These are phyloP conservation scores for Colletotrichum sp. DNA, from an alignment of 2,329 filamentous ascomycete genomes.

Conservation along the genomic window DNA sequence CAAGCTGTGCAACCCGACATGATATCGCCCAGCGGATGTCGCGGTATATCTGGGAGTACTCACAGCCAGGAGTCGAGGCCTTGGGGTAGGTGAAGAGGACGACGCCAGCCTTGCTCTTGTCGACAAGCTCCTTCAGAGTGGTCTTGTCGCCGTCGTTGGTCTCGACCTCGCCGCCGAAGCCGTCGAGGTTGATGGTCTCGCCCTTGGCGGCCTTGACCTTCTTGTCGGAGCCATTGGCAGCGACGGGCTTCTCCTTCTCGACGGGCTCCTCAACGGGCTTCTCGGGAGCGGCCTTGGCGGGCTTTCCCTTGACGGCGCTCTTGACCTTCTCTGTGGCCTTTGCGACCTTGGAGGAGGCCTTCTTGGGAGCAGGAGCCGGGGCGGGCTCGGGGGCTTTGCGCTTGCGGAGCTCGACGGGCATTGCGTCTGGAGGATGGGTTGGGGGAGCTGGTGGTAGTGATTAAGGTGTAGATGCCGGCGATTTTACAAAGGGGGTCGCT, in stretches of 20 bases:
- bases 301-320: slow-evolving; percentile 28
- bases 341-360: slow-evolving; percentile 45
- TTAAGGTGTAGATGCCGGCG: background rate
- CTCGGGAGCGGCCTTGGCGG: slow-evolving; percentile 31
- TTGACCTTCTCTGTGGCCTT: slow-evolving; percentile 43
- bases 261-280: slow-evolving; percentile 24
- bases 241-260: slow-evolving; percentile 25
- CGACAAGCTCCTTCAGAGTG: slow-evolving; percentile 79
- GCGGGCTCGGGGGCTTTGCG: slow-evolving; percentile 60
- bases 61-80: slow-evolving; percentile 93
- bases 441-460: background rate
- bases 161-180: slow-evolving; percentile 75
- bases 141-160: slow-evolving; percentile 84
- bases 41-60: slow-evolving; percentile 40
- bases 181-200: slow-evolving; percentile 60
- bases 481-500: slow-evolving; percentile 5
- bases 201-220: slow-evolving; percentile 55
- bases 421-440: slow-evolving; percentile 30
- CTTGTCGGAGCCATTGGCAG: slow-evolving; percentile 38
- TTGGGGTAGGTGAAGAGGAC: slow-evolving; percentile 96
- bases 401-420: slow-evolving; percentile 66
- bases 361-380: slow-evolving; percentile 46
- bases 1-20: background rate
- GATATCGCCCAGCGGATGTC: background rate
- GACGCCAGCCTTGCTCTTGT: slow-evolving; percentile 83